Evolutionary conservation across 371 early-diverging fungal species (phyloP).

Genomic region (Nematocida sp.): DNA sequence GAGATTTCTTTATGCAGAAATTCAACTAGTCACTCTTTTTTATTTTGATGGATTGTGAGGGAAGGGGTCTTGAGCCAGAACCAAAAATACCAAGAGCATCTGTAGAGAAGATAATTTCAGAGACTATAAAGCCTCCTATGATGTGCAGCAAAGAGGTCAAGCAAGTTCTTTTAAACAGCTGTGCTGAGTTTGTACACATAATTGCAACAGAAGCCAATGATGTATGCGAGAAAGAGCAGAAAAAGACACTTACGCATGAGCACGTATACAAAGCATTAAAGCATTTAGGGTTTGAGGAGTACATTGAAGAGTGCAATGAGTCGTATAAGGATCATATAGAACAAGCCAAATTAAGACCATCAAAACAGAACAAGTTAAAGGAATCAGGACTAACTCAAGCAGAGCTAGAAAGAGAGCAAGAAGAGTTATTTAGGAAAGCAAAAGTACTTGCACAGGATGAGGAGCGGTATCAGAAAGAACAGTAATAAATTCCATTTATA

Average conservation of each 20-base stretch:
- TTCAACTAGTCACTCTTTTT: slow-evolving; percentile 34
- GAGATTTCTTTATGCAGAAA: slow-evolving; percentile 23
- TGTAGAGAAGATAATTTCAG: slow-evolving; percentile 87
- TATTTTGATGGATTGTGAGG: slow-evolving; percentile 59
- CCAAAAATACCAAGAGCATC: slow-evolving; percentile 75
- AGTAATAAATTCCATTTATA: slow-evolving; percentile 30
- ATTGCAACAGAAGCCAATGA: slow-evolving; percentile 82
- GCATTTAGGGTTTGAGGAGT: slow-evolving; percentile 83
- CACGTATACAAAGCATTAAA: slow-evolving; percentile 85
- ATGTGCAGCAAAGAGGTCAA: slow-evolving; percentile 86
- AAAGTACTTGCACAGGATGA: slow-evolving; percentile 65
- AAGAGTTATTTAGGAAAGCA: slow-evolving; percentile 85
- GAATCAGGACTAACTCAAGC: slow-evolving; percentile 83
- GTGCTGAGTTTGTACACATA: slow-evolving; percentile 73
- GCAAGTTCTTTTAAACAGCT: slow-evolving; percentile 83
- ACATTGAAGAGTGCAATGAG: slow-evolving; percentile 79
- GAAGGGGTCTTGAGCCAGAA: slow-evolving; percentile 60
- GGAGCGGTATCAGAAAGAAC: slow-evolving; percentile 1
- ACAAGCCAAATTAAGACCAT: slow-evolving; percentile 77
- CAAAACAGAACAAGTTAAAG: slow-evolving; percentile 78
- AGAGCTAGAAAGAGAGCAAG: slow-evolving; percentile 81
- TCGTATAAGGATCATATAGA: slow-evolving; percentile 83
- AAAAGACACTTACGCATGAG: slow-evolving; percentile 93
- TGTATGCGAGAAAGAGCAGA: slow-evolving; percentile 87
- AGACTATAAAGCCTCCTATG: slow-evolving; percentile 79